phyloP scores from a whole-genome alignment of 2,329 filamentous ascomycete species.

The Cadophora luteo-olivacea region DNA sequence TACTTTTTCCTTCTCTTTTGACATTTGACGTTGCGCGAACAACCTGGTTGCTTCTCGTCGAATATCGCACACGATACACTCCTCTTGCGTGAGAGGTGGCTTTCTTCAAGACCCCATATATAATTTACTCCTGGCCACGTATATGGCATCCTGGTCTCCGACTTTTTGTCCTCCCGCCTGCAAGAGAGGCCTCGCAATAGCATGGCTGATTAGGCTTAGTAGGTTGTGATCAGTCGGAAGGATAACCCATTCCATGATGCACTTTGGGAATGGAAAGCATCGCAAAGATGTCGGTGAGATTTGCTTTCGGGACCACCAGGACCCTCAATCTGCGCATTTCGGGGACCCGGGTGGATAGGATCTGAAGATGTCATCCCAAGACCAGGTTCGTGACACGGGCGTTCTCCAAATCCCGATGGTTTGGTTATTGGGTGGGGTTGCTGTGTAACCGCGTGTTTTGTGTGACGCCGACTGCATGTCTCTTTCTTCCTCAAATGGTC shows the following conservation, averaged over 20 bases:
- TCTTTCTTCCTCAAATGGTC: neutral
- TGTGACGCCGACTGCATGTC: neutral
- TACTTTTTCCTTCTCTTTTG: neutral
- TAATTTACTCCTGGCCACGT: neutral
- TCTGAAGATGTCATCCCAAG: slow-evolving; percentile 8
- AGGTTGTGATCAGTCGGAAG: neutral
- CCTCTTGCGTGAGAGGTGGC: neutral
- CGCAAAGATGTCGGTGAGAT: neutral
- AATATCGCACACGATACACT: neutral
- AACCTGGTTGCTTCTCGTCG: neutral
- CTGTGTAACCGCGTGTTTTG: neutral
- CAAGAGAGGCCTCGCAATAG: neutral
- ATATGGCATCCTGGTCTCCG: slow-evolving; percentile 3
- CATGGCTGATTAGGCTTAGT: neutral
- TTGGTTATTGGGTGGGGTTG: slow-evolving; percentile 4
- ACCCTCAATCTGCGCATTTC: neutral
- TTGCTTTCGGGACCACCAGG: neutral
- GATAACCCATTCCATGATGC: neutral
- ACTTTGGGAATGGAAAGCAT: neutral
- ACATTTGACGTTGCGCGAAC: neutral
- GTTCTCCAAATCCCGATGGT: slow-evolving; percentile 4
- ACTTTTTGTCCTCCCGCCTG: neutral
- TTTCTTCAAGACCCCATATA: neutral
- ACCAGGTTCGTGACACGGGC: slow-evolving; percentile 11
- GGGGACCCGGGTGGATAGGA: neutral